Percentiles rank a stretch among this genome's conserved stretches.
Conservation (phyloP, 1,284 basidiomycete species). For the Apiotrichum veenhuisii region DNA sequence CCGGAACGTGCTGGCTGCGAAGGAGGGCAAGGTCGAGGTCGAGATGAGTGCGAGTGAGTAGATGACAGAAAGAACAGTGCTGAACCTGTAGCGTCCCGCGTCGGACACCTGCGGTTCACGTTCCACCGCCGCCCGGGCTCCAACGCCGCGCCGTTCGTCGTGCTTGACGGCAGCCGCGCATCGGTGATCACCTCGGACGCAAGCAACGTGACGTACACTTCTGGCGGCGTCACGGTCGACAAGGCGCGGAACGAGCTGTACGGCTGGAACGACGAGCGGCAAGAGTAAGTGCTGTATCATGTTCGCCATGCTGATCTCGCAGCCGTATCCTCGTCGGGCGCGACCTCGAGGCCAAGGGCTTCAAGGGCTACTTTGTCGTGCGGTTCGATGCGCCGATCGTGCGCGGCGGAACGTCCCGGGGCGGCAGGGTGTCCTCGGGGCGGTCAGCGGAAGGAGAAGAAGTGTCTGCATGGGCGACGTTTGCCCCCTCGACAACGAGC, state of each 20-base stretch:
- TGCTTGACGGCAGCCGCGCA: slow-evolving; percentile 66
- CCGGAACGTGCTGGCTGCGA: slow-evolving; percentile 58
- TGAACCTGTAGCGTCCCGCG: slow-evolving; percentile 60
- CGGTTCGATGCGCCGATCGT: slow-evolving; percentile 60
- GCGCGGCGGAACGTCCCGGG: slow-evolving; percentile 56
- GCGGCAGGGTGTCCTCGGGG: slow-evolving; percentile 44
- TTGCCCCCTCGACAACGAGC: slow-evolving; percentile 48
- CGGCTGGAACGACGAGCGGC: slow-evolving; percentile 68
- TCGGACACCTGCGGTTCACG: slow-evolving; percentile 71
- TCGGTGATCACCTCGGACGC: slow-evolving; percentile 57
- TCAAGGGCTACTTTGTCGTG: slow-evolving; percentile 72
- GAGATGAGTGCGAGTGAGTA: slow-evolving; percentile 68
- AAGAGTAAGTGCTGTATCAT: slow-evolving; percentile 59
- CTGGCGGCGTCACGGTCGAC: slow-evolving; percentile 59
- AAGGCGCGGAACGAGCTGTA: slow-evolving; percentile 57
- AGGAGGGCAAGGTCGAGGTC: slow-evolving; percentile 56
- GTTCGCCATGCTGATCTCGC: slow-evolving; percentile 7
- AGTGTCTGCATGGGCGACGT: slow-evolving; percentile 61
- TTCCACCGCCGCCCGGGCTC: slow-evolving; percentile 55
- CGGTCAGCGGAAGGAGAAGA: slow-evolving; percentile 39
- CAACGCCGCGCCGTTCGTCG: slow-evolving; percentile 56
- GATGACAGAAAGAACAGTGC: not conserved
- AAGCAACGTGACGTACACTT: slow-evolving; percentile 59
- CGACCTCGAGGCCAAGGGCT: slow-evolving; percentile 52
- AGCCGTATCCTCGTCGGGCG: slow-evolving; percentile 43